These are phyloP conservation scores for Salix caprea DNA, from an alignment of 345 rosid genomes.

Conservation along the genomic window DNA sequence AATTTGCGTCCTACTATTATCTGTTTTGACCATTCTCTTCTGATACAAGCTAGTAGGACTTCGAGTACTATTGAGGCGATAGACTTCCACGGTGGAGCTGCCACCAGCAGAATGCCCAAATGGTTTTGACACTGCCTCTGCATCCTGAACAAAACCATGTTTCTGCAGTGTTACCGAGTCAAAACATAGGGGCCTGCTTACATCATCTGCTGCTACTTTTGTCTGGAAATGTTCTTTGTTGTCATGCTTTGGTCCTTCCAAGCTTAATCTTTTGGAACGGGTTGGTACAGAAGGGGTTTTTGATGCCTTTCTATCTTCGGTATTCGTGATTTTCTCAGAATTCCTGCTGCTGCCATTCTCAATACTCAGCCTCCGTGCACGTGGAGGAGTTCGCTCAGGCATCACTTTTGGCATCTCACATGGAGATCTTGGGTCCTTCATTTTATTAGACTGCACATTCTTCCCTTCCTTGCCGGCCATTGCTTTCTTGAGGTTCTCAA, in stretches of 20 bases:
- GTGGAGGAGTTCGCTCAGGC: constrained; percentile 68
- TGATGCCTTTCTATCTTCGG: constrained; percentile 39
- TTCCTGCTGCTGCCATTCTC: constrained; percentile 51
- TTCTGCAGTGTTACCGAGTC: constrained; percentile 26
- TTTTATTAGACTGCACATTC: constrained; percentile 26
- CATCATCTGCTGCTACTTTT: constrained; percentile 23
- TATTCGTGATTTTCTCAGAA: constrained; percentile 29
- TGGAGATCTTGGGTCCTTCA: constrained; percentile 45
- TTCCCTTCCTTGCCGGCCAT: constrained; percentile 52
- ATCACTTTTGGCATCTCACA: constrained; percentile 28
- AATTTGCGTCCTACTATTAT: constrained; percentile 39
- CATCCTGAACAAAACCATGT: constrained; percentile 29
- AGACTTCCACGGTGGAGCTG: constrained; percentile 27
- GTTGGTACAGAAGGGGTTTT: constrained; percentile 46
- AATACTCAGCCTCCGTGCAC: constrained; percentile 54
- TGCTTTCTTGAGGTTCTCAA: constrained; percentile 81
- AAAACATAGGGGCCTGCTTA: constrained; percentile 13
- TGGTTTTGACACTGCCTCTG: constrained; percentile 30
- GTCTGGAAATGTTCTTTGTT: constrained; percentile 33
- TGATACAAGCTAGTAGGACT: constrained; percentile 51
- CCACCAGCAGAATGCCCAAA: constrained; percentile 22
- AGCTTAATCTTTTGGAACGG: constrained; percentile 52
- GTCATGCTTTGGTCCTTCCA: constrained; percentile 54
- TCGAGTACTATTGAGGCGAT: constrained; percentile 31
- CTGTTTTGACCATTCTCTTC: constrained; percentile 31